Evolutionary conservation across 176 grass and related monocot species (phyloP).

Genomic region (Urochloa ruziziensis): DNA sequence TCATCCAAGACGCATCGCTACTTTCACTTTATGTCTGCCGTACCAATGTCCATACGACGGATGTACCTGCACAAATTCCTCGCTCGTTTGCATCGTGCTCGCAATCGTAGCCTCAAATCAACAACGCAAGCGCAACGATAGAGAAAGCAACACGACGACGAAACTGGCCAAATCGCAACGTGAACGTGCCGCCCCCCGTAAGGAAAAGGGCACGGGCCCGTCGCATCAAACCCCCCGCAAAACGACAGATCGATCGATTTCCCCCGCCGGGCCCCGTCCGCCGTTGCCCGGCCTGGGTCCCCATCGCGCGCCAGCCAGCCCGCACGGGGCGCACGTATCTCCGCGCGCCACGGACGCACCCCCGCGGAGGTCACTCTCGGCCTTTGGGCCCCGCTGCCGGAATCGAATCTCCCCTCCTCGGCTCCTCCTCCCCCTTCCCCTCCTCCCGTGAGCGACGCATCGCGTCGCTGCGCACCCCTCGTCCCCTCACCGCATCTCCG

Average conservation of each 20-base stretch:
- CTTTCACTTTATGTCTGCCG: too few species aligned
- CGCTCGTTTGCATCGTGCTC: background rate
- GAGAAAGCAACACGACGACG: background rate
- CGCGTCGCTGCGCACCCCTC: background rate
- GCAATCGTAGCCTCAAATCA: background rate
- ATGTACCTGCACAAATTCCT: too few species aligned
- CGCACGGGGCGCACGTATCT: slow-evolving; percentile 34
- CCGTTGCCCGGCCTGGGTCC: background rate
- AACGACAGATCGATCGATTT: slow-evolving; percentile 33
- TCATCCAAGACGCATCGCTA: too few species aligned
- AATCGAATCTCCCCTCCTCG: slow-evolving; percentile 37
- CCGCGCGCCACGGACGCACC: slow-evolving; percentile 11
- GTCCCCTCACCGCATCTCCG: background rate
- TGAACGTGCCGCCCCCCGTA: background rate
- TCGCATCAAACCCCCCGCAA: background rate
- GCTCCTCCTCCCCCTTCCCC: too few species aligned
- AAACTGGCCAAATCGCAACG: background rate
- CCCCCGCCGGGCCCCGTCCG: background rate
- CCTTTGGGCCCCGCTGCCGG: slow-evolving; percentile 28
- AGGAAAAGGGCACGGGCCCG: background rate
- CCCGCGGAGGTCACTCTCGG: background rate
- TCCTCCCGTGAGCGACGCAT: slow-evolving; percentile 34
- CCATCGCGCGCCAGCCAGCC: slow-evolving; percentile 16
- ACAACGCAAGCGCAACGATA: too few species aligned
- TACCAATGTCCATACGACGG: too few species aligned